phyloP scores from a whole-genome alignment of 2,329 filamentous ascomycete species.

The Claviceps cyperi region DNA sequence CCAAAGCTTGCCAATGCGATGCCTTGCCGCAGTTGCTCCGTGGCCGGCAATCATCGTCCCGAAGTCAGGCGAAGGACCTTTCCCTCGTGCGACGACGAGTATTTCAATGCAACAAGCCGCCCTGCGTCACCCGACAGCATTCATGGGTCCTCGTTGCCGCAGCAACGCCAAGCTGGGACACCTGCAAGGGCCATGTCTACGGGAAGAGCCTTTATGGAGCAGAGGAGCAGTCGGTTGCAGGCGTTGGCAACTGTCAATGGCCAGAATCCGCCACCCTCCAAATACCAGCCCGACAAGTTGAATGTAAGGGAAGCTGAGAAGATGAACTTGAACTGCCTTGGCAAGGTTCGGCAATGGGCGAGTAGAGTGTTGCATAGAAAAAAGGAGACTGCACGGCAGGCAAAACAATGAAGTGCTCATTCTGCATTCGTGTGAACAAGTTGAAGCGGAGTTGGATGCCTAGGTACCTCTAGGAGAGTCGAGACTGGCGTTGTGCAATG shows the following conservation, averaged over 20 bases:
- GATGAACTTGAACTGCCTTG: conserved; percentile 1
- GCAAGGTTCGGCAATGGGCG: conserved; percentile 8
- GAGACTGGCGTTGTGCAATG: not conserved
- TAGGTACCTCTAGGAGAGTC: too few species aligned
- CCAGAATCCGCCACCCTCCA: not conserved
- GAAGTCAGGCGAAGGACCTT: conserved; percentile 8
- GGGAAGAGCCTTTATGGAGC: conserved; percentile 14
- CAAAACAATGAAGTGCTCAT: not conserved
- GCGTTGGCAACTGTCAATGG: conserved; percentile 1
- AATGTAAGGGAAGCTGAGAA: not conserved
- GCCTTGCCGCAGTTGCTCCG: conserved; percentile 13
- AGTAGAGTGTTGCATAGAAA: conserved; percentile 6
- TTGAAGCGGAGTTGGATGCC: not conserved
- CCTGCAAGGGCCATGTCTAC: conserved; percentile 13
- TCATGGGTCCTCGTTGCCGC: not conserved
- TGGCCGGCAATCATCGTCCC: conserved; percentile 3
- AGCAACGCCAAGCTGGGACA: not conserved
- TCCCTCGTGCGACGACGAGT: conserved; percentile 4
- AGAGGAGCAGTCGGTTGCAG: conserved; percentile 7
- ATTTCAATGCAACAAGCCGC: conserved; percentile 3
- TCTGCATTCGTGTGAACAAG: not conserved
- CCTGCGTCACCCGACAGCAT: not conserved
- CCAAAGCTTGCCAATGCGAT: conserved; percentile 14
- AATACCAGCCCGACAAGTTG: not conserved
- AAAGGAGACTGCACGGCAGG: not conserved